Percentiles rank a stretch among this genome's conserved stretches.
Conservation (phyloP, 2,329 filamentous ascomycete genomes). For the Pseudovirgaria hyperparasitica region DNA sequence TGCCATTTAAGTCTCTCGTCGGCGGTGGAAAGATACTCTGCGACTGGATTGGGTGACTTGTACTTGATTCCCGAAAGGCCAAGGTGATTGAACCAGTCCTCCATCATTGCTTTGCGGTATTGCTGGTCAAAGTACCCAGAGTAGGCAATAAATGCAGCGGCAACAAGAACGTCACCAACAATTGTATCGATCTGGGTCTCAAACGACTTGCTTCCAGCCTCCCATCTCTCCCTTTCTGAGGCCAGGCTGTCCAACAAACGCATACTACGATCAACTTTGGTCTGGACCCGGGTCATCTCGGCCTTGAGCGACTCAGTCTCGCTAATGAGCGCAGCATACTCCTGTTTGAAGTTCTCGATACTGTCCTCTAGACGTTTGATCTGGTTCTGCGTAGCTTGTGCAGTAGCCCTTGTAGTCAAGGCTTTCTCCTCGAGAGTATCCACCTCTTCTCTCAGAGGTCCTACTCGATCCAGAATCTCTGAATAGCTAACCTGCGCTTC, state of each 20-base stretch:
- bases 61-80: slow-evolving; percentile 84
- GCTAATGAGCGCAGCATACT: slow-evolving; percentile 91
- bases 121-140: slow-evolving; percentile 95
- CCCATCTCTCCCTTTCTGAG: slow-evolving; percentile 87
- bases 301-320: slow-evolving; percentile 95
- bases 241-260: slow-evolving; percentile 88
- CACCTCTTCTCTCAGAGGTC: slow-evolving; percentile 84
- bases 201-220: slow-evolving; percentile 94
- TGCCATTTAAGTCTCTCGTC: slow-evolving; percentile 95
- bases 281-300: slow-evolving; percentile 92
- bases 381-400: slow-evolving; percentile 79
- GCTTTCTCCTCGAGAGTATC: slow-evolving; percentile 75
- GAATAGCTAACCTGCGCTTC: slow-evolving; percentile 94
- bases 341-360: slow-evolving; percentile 88
- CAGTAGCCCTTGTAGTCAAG: slow-evolving; percentile 83
- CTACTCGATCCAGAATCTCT: slow-evolving; percentile 90
- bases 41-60: slow-evolving; percentile 88
- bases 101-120: slow-evolving; percentile 93
- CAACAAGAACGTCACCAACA: slow-evolving; percentile 87
- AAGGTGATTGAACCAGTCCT: slow-evolving; percentile 93
- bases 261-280: slow-evolving; percentile 95
- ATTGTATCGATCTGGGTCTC: slow-evolving; percentile 96
- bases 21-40: slow-evolving; percentile 91
- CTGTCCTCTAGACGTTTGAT: slow-evolving; percentile 75
- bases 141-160: slow-evolving; percentile 95